Evolutionary conservation across 2,329 filamentous ascomycete species (phyloP).

Genomic region (Curvularia hawaiiensis): DNA sequence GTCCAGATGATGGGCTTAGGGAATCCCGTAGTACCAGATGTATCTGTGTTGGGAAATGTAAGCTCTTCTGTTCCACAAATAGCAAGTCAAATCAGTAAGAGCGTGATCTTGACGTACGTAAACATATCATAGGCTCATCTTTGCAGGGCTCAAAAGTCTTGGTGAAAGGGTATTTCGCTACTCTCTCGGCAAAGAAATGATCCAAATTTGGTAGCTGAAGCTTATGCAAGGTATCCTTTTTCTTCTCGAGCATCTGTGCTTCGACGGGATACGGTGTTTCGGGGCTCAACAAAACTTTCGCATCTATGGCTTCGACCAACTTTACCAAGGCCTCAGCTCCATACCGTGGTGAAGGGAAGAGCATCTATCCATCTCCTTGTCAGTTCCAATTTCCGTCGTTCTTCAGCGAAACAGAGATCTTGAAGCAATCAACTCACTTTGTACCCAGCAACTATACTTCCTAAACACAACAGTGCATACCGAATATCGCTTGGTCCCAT

Average conservation of each 20-base stretch:
- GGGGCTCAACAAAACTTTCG: slow-evolving; percentile 24
- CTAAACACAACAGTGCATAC: slow-evolving; percentile 45
- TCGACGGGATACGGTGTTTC: slow-evolving; percentile 18
- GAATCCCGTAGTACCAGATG: slow-evolving; percentile 46
- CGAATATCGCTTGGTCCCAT: slow-evolving; percentile 45
- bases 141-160: slow-evolving; percentile 30
- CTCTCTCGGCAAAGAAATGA: slow-evolving; percentile 15
- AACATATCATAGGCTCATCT: slow-evolving; percentile 31
- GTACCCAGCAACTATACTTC: slow-evolving; percentile 50
- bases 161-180: slow-evolving; percentile 24
- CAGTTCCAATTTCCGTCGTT: background rate
- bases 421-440: slow-evolving; percentile 21
- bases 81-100: background rate
- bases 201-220: slow-evolving; percentile 23
- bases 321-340: slow-evolving; percentile 23
- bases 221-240: slow-evolving; percentile 14
- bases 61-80: background rate
- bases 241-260: slow-evolving; percentile 18
- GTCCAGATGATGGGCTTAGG: slow-evolving; percentile 45
- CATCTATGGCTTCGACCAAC: slow-evolving; percentile 26
- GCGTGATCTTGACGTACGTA: slow-evolving; percentile 21
- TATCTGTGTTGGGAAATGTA: slow-evolving; percentile 20
- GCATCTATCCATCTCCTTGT: slow-evolving; percentile 12
- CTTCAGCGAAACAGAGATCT: background rate
- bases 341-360: slow-evolving; percentile 31